Percentiles rank a stretch among this genome's conserved stretches.
Conservation (phyloP, 2,329 filamentous ascomycete genomes). For the Apiospora pterosperma region DNA sequence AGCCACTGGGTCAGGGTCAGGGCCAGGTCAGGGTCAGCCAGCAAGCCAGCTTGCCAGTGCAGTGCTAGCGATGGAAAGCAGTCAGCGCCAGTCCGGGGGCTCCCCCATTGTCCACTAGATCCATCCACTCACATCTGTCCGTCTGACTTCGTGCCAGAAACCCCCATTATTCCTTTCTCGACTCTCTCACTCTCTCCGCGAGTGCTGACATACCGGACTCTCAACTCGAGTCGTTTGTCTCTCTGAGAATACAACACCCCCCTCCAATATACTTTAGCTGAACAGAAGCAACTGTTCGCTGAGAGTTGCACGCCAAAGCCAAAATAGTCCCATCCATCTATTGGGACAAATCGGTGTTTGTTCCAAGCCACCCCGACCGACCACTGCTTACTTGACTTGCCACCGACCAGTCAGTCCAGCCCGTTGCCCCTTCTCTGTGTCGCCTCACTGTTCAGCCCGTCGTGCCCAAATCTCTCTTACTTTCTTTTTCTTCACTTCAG, state of each 20-base stretch:
- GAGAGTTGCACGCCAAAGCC: background rate
- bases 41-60: background rate
- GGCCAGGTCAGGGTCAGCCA: too few species aligned
- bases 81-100: background rate
- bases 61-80: background rate
- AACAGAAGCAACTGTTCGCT: background rate
- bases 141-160: background rate
- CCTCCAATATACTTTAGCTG: background rate
- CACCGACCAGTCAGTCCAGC: background rate
- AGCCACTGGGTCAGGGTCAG: too few species aligned
- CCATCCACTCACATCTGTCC: background rate
- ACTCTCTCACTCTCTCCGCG: background rate
- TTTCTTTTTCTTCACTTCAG: background rate
- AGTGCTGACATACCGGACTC: background rate
- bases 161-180: conserved; percentile 2
- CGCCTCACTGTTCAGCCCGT: background rate
- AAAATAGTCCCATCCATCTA: background rate
- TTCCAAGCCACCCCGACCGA: background rate
- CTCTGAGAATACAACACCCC: background rate
- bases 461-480: background rate
- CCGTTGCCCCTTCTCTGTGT: background rate
- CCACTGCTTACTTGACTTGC: background rate
- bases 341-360: background rate
- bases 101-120: background rate
- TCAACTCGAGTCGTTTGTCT: background rate